Conservation (phyloP, 305 asterid species). For the Caryopteris hybrid region DNA sequence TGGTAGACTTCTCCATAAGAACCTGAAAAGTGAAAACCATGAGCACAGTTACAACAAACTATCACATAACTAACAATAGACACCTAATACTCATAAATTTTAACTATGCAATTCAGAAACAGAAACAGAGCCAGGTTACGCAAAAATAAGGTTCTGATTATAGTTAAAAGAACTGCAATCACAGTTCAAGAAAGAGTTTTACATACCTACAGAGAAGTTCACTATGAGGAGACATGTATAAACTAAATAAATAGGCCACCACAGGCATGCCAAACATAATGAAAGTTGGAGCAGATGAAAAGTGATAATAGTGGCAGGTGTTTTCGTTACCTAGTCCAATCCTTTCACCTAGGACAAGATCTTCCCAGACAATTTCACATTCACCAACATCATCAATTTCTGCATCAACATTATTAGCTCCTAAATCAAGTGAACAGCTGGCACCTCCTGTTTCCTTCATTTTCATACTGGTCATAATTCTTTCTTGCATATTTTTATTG, state of each 20-base stretch:
- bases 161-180: slow-evolving; percentile 14
- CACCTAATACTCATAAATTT: background rate
- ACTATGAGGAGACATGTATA: background rate
- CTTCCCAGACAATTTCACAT: slow-evolving; percentile 98
- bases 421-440: slow-evolving; percentile 34
- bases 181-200: slow-evolving; percentile 4
- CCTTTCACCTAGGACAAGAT: slow-evolving; percentile 94
- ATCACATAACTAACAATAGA: slow-evolving; percentile 5
- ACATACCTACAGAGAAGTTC: slow-evolving; percentile 5
- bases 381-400: slow-evolving; percentile 95
- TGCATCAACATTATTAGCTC: slow-evolving; percentile 45
- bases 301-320: slow-evolving; percentile 5
- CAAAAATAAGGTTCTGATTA: slow-evolving; percentile 4
- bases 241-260: slow-evolving; percentile 8
- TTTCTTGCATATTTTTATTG: slow-evolving; percentile 34
- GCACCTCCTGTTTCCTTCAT: slow-evolving; percentile 40
- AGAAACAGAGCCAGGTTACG: background rate
- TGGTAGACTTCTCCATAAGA: slow-evolving; percentile 99
- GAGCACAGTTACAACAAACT: background rate
- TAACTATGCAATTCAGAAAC: background rate
- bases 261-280: slow-evolving; percentile 1
- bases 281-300: slow-evolving; percentile 14
- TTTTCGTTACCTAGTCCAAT: slow-evolving; percentile 87
- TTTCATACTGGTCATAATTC: slow-evolving; percentile 28
- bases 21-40: slow-evolving; percentile 60